These are phyloP conservation scores for Xylaria sp. DNA, from an alignment of 2,329 filamentous ascomycete species.

Conservation along the genomic window DNA sequence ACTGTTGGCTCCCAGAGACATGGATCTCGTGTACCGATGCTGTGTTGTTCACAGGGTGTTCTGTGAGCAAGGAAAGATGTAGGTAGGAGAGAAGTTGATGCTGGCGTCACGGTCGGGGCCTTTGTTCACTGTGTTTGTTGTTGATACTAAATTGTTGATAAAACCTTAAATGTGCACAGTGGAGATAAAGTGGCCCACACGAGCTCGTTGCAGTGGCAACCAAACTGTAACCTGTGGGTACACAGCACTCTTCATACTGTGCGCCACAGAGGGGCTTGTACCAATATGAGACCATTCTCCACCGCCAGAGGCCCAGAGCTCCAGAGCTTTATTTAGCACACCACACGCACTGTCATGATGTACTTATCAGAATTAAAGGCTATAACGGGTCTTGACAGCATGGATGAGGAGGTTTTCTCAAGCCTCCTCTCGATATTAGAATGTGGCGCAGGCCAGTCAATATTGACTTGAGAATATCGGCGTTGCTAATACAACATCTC, in stretches of 20 bases:
- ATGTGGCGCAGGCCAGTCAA: neutral
- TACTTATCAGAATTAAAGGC: neutral
- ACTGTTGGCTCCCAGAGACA: neutral
- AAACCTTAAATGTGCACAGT: constrained; percentile 10
- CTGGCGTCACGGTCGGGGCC: neutral
- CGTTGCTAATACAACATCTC: too few relatives aligned
- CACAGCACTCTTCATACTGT: neutral
- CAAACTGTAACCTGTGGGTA: neutral
- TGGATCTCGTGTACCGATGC: neutral
- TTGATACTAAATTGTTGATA: constrained; percentile 6
- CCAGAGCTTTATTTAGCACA: too few relatives aligned
- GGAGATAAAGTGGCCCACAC: constrained; percentile 2
- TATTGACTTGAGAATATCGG: neutral
- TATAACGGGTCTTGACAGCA: neutral
- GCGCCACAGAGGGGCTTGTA: neutral
- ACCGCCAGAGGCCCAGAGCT: neutral
- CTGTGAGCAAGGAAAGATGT: neutral
- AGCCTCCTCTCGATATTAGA: neutral
- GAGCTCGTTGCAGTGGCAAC: constrained; percentile 20
- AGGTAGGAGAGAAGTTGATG: neutral
- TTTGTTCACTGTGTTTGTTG: constrained; percentile 14
- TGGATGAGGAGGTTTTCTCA: neutral
- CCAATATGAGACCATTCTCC: neutral
- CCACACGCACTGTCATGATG: too few relatives aligned
- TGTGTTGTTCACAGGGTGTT: neutral